phyloP scores from a whole-genome alignment of 2,329 filamentous ascomycete genomes.

The Pseudogymnoascus sp. region DNA sequence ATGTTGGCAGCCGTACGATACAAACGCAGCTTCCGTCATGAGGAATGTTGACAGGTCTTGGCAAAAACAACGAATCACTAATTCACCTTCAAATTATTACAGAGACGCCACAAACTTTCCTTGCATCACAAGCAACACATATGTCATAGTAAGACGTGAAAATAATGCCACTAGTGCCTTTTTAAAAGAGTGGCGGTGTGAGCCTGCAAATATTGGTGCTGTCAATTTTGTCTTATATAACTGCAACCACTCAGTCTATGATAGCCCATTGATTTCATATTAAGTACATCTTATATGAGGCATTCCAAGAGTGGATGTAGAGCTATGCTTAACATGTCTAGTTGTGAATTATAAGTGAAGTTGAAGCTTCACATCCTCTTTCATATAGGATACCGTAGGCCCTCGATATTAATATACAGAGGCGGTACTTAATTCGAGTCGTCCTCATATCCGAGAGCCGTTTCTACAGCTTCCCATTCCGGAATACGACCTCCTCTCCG shows the following conservation, averaged over 20 bases:
- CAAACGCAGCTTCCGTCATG: neutral
- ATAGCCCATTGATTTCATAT: neutral
- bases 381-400: neutral
- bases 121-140: neutral
- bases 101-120: neutral
- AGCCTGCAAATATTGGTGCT: too few relatives aligned
- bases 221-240: neutral
- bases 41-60: neutral
- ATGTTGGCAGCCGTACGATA: neutral
- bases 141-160: neutral
- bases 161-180: neutral
- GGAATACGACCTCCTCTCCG: conserved; percentile 17
- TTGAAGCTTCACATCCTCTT: neutral
- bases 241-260: neutral
- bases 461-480: neutral
- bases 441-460: neutral
- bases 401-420: neutral
- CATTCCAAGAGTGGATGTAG: neutral
- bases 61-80: neutral
- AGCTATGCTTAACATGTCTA: too few relatives aligned
- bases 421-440: neutral
- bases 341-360: neutral
- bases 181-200: neutral
- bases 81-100: neutral
- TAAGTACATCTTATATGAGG: neutral